Conservation (phyloP, 2,329 filamentous ascomycete species). For the Ceratocystis ficicola region DNA sequence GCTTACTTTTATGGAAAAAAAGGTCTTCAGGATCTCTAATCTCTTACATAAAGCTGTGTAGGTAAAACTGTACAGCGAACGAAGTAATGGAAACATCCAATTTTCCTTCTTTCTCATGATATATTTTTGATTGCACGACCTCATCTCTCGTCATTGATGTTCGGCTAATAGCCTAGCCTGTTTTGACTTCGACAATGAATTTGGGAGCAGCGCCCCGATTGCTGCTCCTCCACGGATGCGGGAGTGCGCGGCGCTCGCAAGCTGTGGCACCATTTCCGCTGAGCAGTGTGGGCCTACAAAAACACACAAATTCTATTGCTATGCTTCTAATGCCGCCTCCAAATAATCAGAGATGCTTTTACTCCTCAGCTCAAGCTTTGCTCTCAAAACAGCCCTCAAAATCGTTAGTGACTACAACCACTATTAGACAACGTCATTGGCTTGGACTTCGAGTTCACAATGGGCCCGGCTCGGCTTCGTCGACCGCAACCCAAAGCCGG, state of each 20-base stretch:
- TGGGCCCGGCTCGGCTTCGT: not conserved
- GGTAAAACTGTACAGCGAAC: not conserved
- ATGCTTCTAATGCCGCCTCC: not conserved
- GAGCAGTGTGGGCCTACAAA: not conserved
- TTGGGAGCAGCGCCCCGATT: constrained; percentile 39
- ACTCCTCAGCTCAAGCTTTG: constrained; percentile 3
- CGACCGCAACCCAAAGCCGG: not conserved
- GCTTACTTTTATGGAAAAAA: not conserved
- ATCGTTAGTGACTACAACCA: not conserved
- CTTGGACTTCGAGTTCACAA: constrained; percentile 3
- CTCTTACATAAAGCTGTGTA: not conserved
- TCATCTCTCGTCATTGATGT: constrained; percentile 7
- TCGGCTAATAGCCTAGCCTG: not conserved
- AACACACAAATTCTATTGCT: not conserved
- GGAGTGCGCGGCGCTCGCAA: constrained; percentile 5
- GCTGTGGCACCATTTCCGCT: not conserved
- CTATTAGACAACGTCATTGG: not conserved
- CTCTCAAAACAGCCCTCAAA: not conserved
- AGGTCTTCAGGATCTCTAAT: not conserved
- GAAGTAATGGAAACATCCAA: not conserved
- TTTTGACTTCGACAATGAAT: constrained; percentile 34
- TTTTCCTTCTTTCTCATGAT: constrained; percentile 5
- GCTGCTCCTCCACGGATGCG: constrained; percentile 33
- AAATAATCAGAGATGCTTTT: constrained; percentile 2
- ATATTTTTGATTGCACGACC: not conserved